phyloP scores from a whole-genome alignment of 176 grass and related monocot species.

The Ananas comosus region DNA sequence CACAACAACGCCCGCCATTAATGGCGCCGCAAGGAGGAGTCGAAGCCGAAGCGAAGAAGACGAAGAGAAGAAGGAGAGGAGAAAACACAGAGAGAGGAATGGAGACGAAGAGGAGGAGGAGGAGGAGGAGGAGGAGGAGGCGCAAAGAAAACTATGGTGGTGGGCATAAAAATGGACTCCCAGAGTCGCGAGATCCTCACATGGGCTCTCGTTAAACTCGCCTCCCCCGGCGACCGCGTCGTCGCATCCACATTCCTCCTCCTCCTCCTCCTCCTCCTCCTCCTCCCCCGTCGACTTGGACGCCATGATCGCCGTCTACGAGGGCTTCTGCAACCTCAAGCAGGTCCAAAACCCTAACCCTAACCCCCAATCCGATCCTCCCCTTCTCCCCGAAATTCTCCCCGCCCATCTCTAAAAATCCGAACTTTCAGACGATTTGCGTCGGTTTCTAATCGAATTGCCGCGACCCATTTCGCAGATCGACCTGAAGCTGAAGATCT shows the following conservation, averaged over 20 bases:
- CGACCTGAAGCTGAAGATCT: slow-evolving; percentile 88
- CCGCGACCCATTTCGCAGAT: slow-evolving; percentile 37
- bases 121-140: slow-evolving; percentile 7
- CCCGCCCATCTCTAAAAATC: not conserved
- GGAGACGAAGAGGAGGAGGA: slow-evolving; percentile 3
- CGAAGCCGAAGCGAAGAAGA: not conserved
- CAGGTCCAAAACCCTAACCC: slow-evolving; percentile 36
- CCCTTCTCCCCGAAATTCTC: not conserved
- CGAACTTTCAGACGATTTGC: not conserved
- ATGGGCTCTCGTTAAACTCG: slow-evolving; percentile 75
- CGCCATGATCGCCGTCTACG: slow-evolving; percentile 79
- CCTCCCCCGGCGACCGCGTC: slow-evolving; percentile 51
- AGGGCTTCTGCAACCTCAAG: slow-evolving; percentile 89
- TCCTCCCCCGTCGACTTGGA: slow-evolving; percentile 40
- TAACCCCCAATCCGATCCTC: not conserved
- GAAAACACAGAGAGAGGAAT: not conserved
- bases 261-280: slow-evolving; percentile 25
- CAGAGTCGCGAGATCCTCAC: slow-evolving; percentile 83
- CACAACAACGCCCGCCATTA: not conserved
- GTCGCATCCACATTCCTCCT: slow-evolving; percentile 77
- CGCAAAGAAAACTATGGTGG: slow-evolving; percentile 53
- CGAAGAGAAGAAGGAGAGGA: not conserved
- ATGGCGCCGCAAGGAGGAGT: not conserved
- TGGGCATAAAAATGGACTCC: slow-evolving; percentile 54
- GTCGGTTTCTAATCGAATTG: not conserved